Conservation (phyloP, 1,284 basidiomycete genomes). For the Paramarasmius palmivorus region DNA sequence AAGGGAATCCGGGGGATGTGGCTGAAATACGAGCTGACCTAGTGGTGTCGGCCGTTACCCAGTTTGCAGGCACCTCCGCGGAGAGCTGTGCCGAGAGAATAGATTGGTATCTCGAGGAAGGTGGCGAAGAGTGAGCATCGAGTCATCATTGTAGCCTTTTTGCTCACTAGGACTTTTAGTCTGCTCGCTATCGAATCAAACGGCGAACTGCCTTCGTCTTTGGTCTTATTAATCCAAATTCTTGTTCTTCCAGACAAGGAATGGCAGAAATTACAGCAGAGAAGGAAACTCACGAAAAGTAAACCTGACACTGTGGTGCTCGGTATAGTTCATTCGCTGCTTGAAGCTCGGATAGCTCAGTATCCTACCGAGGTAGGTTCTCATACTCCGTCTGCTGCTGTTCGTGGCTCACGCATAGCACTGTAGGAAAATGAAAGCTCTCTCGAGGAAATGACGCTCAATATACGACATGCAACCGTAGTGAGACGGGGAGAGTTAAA, state of each 20-base stretch:
- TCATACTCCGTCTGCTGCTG: constrained; percentile 5
- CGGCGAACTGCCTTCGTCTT: constrained; percentile 56
- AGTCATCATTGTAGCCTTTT: constrained; percentile 10
- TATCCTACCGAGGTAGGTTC: too few species aligned
- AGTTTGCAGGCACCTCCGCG: constrained; percentile 24
- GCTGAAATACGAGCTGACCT: constrained; percentile 84
- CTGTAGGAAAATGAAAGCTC: constrained; percentile 54
- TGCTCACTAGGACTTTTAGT: too few species aligned
- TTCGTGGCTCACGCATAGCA: not conserved
- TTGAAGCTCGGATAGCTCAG: constrained; percentile 50
- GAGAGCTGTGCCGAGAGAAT: constrained; percentile 56
- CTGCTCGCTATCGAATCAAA: constrained; percentile 64
- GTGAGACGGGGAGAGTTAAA: constrained; percentile 83
- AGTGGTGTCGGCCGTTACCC: constrained; percentile 54
- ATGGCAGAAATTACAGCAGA: constrained; percentile 65
- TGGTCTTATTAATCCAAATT: constrained; percentile 75
- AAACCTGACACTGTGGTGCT: constrained; percentile 55
- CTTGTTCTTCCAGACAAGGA: constrained; percentile 61
- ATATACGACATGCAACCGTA: constrained; percentile 64
- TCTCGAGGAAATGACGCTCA: constrained; percentile 41
- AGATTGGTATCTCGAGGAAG: constrained; percentile 90
- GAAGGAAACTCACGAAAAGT: constrained; percentile 80
- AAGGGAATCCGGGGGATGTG: constrained; percentile 85
- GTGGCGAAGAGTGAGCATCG: constrained; percentile 84
- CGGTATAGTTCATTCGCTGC: constrained; percentile 43